phyloP scores from a whole-genome alignment of 305 asterid genomes.

The Fraxinus baroniana region DNA sequence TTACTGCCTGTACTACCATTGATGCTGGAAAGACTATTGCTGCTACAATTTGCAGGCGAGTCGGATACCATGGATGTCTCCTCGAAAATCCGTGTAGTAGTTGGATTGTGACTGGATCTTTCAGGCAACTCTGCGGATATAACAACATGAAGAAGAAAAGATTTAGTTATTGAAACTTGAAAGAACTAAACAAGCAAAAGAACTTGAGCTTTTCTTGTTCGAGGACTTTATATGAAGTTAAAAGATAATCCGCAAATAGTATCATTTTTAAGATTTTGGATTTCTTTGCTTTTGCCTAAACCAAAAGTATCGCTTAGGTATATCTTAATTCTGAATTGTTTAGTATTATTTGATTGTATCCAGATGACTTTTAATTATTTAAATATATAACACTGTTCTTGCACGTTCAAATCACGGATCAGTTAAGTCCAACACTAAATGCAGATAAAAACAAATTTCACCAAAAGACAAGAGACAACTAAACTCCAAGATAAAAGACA shows the following conservation, averaged over 20 bases:
- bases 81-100: slow-evolving; percentile 39
- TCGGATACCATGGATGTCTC: slow-evolving; percentile 33
- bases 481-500: slow-evolving; percentile 39
- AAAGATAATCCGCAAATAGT: slow-evolving; percentile 31
- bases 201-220: background rate
- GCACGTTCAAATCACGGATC: slow-evolving; percentile 27
- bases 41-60: slow-evolving; percentile 45
- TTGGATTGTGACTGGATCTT: slow-evolving; percentile 34
- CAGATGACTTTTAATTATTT: slow-evolving; percentile 6
- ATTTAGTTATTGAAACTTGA: slow-evolving; percentile 3
- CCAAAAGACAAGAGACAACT: slow-evolving; percentile 43
- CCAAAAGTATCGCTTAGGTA: slow-evolving; percentile 34
- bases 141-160: slow-evolving; percentile 19
- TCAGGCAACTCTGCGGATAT: slow-evolving; percentile 41
- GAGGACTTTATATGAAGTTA: slow-evolving; percentile 26
- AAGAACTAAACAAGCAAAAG: slow-evolving; percentile 29
- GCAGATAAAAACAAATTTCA: slow-evolving; percentile 45
- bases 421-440: slow-evolving; percentile 24
- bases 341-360: slow-evolving; percentile 20
- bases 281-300: slow-evolving; percentile 40
- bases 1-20: slow-evolving; percentile 59
- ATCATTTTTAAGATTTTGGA: slow-evolving; percentile 27
- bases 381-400: slow-evolving; percentile 12
- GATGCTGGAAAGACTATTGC: slow-evolving; percentile 49
- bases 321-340: slow-evolving; percentile 26